Evolutionary conservation across 1,284 basidiomycete genomes (phyloP).

Genomic region (Phaffia rhodozyma): DNA sequence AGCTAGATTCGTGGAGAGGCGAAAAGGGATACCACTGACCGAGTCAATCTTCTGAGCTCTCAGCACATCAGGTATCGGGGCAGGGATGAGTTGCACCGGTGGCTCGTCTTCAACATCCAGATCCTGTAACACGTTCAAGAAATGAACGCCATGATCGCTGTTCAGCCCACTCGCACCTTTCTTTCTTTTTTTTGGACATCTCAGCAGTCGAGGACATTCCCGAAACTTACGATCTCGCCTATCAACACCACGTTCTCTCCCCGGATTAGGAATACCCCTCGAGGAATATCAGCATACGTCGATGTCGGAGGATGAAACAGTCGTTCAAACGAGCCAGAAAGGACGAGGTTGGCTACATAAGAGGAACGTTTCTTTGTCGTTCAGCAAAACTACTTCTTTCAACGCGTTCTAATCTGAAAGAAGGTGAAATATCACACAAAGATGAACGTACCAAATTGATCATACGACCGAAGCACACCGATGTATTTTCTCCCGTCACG

Average conservation of each 20-base stretch:
- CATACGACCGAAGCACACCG: constrained; percentile 91
- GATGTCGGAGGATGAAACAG: constrained; percentile 57
- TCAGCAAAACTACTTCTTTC: too few species aligned
- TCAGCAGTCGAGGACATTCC: too few species aligned
- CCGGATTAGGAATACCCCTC: constrained; percentile 84
- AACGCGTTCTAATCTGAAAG: too few species aligned
- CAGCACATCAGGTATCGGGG: constrained; percentile 55
- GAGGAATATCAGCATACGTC: constrained; percentile 67
- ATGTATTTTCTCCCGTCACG: constrained; percentile 93
- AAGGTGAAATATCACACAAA: neutral
- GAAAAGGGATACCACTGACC: constrained; percentile 22
- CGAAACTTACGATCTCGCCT: constrained; percentile 77
- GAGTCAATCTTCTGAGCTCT: constrained; percentile 57
- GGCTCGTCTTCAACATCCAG: constrained; percentile 77
- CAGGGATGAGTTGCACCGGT: constrained; percentile 55
- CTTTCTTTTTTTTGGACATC: too few species aligned
- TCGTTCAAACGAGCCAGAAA: constrained; percentile 49
- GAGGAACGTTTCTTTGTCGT: neutral
- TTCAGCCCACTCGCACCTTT: too few species aligned
- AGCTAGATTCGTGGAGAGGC: too few species aligned
- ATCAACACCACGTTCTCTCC: constrained; percentile 97
- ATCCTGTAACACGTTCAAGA: constrained; percentile 46
- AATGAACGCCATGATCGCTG: too few species aligned
- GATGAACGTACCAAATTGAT: constrained; percentile 79
- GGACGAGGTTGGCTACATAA: constrained; percentile 30